Base-by-base conservation (phyloP, 2,329 filamentous ascomycete species). In the Aspergillus pseudotamarii region DNA sequence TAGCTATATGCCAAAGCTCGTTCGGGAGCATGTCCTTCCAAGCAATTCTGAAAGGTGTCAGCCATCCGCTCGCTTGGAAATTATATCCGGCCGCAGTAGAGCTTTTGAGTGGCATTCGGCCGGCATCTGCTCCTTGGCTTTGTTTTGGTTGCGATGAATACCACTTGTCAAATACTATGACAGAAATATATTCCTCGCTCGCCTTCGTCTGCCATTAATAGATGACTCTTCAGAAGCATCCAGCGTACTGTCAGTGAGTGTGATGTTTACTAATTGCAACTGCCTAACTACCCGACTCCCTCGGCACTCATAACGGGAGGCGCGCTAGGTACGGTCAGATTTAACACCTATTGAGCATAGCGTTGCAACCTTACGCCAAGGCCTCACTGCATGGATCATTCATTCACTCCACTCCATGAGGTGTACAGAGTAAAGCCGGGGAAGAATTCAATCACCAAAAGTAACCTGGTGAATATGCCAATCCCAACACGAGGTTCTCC, bases 1-100 rank as follows among this genome's bases (percentile, higher is more conserved):
- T 14, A 16, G 9, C 34, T 36, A 16, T 36, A 51, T 50, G 46
- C 6, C 26, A 19, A 30, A 30, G 26, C 26, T 50, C 46, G 8
- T 50, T 30, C 26, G 16, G 11, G 19, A 51, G 2, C 30, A n/a
- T 23, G 21, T 21, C 45, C 12, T 28, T 48, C 30, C 6, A 12
- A 51, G 48, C 16, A 6, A 14, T 36, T 36, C 34, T 36, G 14
- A 16, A 36, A 36, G 28, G 45, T 48, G 26, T 26, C n/a, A 30
- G 48, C 30, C 34, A 30, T 55, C 43, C 57, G 57, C 57, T 63
- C 61, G 61, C 57, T 63, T 63, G 61, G 61, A 63, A 63, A 63
- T 19, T 34, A 38, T 63, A 57, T 63, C 61, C 61, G 57, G 30
- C 43, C 50, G 50, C 38, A 21, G 50, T 63, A 57, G 48, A 34